Evolutionary conservation across 306 rosid species (phyloP), one percentile per base, ranked within the genome.

Genomic region (Sechiopsis laciniata): DNA sequence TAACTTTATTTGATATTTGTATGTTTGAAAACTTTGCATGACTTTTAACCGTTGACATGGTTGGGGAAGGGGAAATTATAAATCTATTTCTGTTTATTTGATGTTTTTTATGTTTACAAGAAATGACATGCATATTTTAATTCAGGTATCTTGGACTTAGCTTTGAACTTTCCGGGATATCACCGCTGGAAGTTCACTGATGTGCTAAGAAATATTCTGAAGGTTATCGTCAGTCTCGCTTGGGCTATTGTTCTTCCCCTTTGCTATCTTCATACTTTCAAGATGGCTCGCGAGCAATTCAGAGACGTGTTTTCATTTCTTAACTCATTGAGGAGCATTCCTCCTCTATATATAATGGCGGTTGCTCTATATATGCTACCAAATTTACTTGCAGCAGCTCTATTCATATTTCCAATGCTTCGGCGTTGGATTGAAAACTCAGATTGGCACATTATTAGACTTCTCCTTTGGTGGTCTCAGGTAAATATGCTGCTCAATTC

Each of bases 391-490:
- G 86, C 88, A 61, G 91, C 88, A 57, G 54, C 50, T 79, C 80
- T 94, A 75, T 94, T 94, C 87, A 69, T 89, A 57, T 91, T 94
- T 77, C 99, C 99, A 24, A 83, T 94, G 96, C 88, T 94, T 73
- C 89, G 97, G 50, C 99, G 99, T 77, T 90, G 96, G 97, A 94
- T 94, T 78, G 99, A 94, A 85, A 94, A 89, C 85, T 94, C 99
- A 55, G 86, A 94, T 82, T 94, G 99, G 99, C 96, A 85, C 81
- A 81, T 94, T 32, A 72, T 94, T 57, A 87, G 99, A 80, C 73
- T 94, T 72, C 91, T 94, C 79, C 80, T 91, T 70, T 94, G 99
- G 99, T 94, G 99, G 99, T 87, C 97, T 76, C 99, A 94, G 99
- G 99, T 94, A 77, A 40, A 74, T 72, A 11, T 48, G 19, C 75